phyloP scores from a whole-genome alignment of 2,329 filamentous ascomycete genomes.

The Trichoderma guizhouense region DNA sequence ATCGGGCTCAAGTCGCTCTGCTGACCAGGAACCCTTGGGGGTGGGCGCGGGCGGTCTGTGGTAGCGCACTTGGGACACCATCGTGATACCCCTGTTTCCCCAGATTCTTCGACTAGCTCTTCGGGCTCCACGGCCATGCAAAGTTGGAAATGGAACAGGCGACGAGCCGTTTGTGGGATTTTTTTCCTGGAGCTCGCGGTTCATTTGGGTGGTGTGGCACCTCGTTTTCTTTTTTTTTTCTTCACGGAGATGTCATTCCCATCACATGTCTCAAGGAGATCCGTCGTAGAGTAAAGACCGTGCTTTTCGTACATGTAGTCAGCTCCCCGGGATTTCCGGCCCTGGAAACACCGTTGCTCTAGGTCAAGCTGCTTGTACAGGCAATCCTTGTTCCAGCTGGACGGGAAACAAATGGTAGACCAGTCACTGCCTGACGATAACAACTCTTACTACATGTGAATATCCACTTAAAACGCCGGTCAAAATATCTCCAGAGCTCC shows the following conservation, averaged over 20 bases:
- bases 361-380: not conserved
- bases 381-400: not conserved
- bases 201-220: not conserved
- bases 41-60: slow-evolving; percentile 21
- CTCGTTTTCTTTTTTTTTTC: not conserved
- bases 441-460: not conserved
- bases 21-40: slow-evolving; percentile 26
- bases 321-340: not conserved
- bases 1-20: slow-evolving; percentile 26
- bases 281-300: not conserved
- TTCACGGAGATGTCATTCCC: not conserved
- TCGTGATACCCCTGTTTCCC: slow-evolving; percentile 33
- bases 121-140: slow-evolving; percentile 2
- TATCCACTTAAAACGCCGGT: slow-evolving; percentile 4
- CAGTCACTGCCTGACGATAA: not conserved
- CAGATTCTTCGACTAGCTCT: slow-evolving; percentile 28
- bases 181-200: not conserved
- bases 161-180: not conserved
- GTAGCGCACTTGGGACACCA: slow-evolving; percentile 28
- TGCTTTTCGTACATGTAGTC: not conserved
- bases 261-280: not conserved
- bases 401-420: not conserved
- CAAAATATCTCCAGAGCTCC: not conserved
- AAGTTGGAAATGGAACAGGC: not conserved
- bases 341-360: not conserved